A percentile compares a stretch with the other conserved stretches of the same genome.
These are phyloP conservation scores for Boletales sp. DNA, from an alignment of 768 basidiomycete genomes.

Conservation along the genomic window DNA sequence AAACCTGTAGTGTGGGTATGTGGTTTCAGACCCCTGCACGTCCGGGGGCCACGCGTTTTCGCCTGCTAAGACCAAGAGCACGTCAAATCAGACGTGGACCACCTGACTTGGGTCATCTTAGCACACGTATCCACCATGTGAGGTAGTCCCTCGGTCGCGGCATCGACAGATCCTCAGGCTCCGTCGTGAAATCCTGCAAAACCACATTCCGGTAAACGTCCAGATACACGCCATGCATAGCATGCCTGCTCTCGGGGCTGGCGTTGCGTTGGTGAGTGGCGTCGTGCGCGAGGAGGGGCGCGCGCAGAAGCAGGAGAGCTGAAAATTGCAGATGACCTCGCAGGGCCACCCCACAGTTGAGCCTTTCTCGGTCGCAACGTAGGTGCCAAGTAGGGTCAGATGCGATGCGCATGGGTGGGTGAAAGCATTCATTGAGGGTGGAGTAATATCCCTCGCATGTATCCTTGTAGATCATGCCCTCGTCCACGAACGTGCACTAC, in stretches of 20 bases:
- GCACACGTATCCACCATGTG: constrained; percentile 83
- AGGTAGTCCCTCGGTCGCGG: constrained; percentile 75
- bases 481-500: constrained; percentile 52
- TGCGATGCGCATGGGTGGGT: constrained; percentile 35
- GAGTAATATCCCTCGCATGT: constrained; percentile 89
- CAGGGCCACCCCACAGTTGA: constrained; percentile 78
- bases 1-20: too few species aligned
- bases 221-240: constrained; percentile 47
- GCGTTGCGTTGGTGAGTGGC: constrained; percentile 18
- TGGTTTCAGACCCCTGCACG: constrained; percentile 43
- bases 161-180: constrained; percentile 74
- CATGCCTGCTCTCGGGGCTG: constrained; percentile 6
- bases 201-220: constrained; percentile 53
- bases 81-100: constrained; percentile 95
- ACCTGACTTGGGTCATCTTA: constrained; percentile 75
- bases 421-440: constrained; percentile 89
- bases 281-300: constrained; percentile 51
- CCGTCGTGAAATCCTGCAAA: constrained; percentile 39
- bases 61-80: constrained; percentile 73
- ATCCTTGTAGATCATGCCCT: constrained; percentile 80
- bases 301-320: constrained; percentile 64
- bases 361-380: constrained; percentile 71
- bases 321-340: constrained; percentile 90
- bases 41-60: constrained; percentile 68
- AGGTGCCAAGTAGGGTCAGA: constrained; percentile 16